A percentile compares a stretch with the other conserved stretches of the same genome.
Evolutionary conservation across 2,329 filamentous ascomycete species (phyloP).

Genomic region (Colletotrichum navitas): DNA sequence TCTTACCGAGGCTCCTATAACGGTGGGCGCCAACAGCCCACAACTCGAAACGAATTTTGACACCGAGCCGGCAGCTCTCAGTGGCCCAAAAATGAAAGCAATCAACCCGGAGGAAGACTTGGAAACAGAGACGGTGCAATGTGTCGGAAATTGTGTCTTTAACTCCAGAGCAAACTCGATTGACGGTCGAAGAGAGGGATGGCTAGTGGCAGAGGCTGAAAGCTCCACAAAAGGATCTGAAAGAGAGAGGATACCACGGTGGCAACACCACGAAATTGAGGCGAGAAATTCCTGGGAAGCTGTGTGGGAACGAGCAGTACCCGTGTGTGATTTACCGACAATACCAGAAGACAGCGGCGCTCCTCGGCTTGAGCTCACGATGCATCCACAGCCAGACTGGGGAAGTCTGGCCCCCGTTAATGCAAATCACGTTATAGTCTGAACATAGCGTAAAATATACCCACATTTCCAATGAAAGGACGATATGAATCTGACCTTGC

Average conservation of each 20-base stretch:
- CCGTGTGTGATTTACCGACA: background rate
- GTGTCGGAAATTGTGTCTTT: background rate
- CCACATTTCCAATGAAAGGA: background rate
- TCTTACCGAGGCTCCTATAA: background rate
- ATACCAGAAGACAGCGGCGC: conserved; percentile 2
- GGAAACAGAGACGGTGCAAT: accelerated
- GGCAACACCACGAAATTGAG: conserved; percentile 23
- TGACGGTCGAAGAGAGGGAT: conserved; percentile 35
- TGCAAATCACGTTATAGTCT: background rate
- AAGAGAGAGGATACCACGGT: background rate
- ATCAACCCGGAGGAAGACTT: background rate
- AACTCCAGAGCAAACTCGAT: conserved; percentile 28
- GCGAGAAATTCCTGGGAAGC: conserved; percentile 32
- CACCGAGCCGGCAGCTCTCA: conserved; percentile 28
- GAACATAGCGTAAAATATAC: background rate
- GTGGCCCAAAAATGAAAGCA: conserved; percentile 16
- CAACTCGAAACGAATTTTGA: conserved; percentile 14
- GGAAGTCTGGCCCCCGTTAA: background rate
- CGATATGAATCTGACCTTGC: background rate
- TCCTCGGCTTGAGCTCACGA: conserved; percentile 7
- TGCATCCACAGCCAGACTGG: conserved; percentile 11
- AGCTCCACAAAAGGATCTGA: background rate
- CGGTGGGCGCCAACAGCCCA: background rate
- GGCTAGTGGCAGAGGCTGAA: conserved; percentile 18
- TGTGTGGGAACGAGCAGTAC: conserved; percentile 21